These are phyloP conservation scores for Penicillium dipodomyicola DNA, from an alignment of 495 filamentous ascomycete species.

Conservation along the genomic window DNA sequence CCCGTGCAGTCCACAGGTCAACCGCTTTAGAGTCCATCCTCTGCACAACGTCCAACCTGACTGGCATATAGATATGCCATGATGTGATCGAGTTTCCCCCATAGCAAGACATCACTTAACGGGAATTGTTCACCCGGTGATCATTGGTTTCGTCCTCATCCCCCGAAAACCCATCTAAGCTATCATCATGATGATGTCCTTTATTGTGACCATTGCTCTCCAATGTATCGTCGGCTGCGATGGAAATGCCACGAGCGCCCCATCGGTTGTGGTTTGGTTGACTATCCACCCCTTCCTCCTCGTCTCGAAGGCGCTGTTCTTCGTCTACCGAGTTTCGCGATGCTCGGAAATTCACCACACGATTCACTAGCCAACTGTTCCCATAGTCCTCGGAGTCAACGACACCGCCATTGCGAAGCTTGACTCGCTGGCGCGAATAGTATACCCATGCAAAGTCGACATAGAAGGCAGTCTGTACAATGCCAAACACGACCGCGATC, in stretches of 20 bases:
- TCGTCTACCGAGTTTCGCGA: constrained; percentile 33
- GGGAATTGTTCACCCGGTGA: constrained; percentile 3
- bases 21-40: background rate
- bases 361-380: constrained; percentile 70
- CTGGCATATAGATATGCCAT: background rate
- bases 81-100: background rate
- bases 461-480: constrained; percentile 89
- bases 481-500: constrained; percentile 77
- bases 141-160: constrained; percentile 23
- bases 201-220: constrained; percentile 47
- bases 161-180: constrained; percentile 26
- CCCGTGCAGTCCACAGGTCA: background rate
- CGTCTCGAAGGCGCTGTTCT: constrained; percentile 43
- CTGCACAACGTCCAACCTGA: background rate
- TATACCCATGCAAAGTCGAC: constrained; percentile 98
- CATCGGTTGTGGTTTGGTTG: constrained; percentile 53
- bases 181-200: constrained; percentile 16
- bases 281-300: constrained; percentile 28
- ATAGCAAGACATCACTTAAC: constrained; percentile 1
- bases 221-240: constrained; percentile 75
- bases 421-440: constrained; percentile 87
- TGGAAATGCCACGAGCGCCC: constrained; percentile 75
- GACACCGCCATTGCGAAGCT: constrained; percentile 84
- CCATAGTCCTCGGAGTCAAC: constrained; percentile 90
- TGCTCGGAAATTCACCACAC: constrained; percentile 42